Evolutionary conservation across 495 filamentous ascomycete genomes (phyloP), one percentile per base, ranked within the genome.

Genomic region (Aspergillus haitiensis): DNA sequence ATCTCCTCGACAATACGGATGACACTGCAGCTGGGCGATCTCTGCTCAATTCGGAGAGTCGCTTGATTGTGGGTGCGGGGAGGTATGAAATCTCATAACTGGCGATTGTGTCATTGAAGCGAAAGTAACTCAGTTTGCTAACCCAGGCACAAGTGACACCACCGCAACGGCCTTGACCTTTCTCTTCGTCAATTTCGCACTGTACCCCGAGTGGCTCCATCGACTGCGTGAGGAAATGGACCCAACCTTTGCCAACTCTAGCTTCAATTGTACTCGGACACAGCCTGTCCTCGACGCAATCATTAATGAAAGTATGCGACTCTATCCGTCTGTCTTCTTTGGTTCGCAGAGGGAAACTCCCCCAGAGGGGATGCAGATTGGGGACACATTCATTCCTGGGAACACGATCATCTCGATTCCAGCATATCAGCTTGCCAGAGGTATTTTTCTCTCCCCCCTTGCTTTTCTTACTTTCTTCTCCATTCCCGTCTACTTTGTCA

Each of bases 21-120:
- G 49, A 52, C 49, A 52, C 49, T 35, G 49, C 49, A 0, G 13
- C 12, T 6, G 49, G 49, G 6, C 32, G 49, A 27, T 52, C 49
- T 11, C 49, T 52, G 3, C 49, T 52, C 49, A 52, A 52, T 18
- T 52, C 49, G n/a, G 49, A 52, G 49, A n/a, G 49, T 52, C 49
- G 49, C 27, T 18, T 52, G 49, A 52, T 52, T 15, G 49, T 52
- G 31, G 49, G 49, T n/a, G 49, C 49, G 1, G 49, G 49, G 36
- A 52, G 49, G 49, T 52, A 36, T 35, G 11, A 15, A 12, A 4
- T 11, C 16, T 51, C 2, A 40, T 10, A 40, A 9, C 13, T 9
- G 2, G 8, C 13, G 1, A 40, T 40, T 4, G 37, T 10, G 8
- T 40, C 9, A 40, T 4, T 2, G 37, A 13, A 40, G 1, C 1